Conservation (phyloP, 1,284 basidiomycete genomes). For the Trichosporon sp. region DNA sequence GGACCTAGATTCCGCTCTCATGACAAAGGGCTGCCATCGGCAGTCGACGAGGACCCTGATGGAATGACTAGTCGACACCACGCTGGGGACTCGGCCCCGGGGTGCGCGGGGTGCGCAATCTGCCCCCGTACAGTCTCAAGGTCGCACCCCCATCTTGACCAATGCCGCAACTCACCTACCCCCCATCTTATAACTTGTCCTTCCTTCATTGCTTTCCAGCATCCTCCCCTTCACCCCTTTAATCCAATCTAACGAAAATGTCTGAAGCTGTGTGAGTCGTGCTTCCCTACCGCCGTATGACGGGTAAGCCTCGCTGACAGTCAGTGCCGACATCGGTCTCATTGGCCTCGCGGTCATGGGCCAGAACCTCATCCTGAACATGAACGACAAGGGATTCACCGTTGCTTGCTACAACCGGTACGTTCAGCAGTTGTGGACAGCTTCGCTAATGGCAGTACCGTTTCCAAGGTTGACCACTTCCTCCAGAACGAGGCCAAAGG, state of each 20-base stretch:
- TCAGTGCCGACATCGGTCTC: conserved; percentile 47
- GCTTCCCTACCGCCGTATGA: not conserved
- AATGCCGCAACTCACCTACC: not conserved
- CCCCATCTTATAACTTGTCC: not conserved
- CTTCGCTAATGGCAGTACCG: conserved; percentile 59
- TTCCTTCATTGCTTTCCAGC: not conserved
- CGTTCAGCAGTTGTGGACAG: no score
- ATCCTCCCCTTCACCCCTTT: not conserved
- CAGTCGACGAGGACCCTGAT: not conserved
- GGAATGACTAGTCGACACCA: not conserved
- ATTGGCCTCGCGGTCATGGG: conserved; percentile 94
- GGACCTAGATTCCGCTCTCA: not conserved
- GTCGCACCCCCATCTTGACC: not conserved
- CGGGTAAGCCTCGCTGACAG: conserved; percentile 7
- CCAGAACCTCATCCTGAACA: conserved; percentile 94
- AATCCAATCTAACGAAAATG: conserved; percentile 1
- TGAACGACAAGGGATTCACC: conserved; percentile 98
- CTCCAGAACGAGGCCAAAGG: conserved; percentile 97
- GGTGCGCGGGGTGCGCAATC: not conserved
- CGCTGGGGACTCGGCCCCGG: not conserved
- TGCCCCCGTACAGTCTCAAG: not conserved
- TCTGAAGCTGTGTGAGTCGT: not conserved
- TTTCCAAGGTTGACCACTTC: conserved; percentile 93
- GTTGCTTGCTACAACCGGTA: conserved; percentile 93
- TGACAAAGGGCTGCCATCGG: not conserved